Evolutionary conservation across 495 filamentous ascomycete genomes (phyloP), one percentile per base, ranked within the genome.

Genomic region (Aspergillus heteromorphus): DNA sequence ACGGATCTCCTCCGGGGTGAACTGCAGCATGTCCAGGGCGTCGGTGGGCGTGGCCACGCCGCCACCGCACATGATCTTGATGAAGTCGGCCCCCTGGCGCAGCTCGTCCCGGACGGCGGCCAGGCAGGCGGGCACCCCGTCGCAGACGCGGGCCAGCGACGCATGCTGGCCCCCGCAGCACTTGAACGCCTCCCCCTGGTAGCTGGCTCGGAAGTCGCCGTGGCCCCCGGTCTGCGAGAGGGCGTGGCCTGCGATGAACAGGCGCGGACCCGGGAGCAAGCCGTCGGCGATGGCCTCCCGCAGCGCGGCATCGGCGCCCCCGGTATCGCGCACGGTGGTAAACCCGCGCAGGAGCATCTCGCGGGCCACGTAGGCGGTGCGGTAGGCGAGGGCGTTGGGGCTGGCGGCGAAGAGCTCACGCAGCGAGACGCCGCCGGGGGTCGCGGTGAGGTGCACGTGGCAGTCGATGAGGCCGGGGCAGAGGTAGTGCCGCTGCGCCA

Each of bases 401-500:
- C 63, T 42, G 7, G 38, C 14, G 2, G 21, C n/a, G 3, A 34
- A 42, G 4, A 66, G 58, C 14, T 68, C 57, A 4, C 52, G 58
- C 23, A 73, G 48, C 11, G 54, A 54, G 34, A 56, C 51, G 23
- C 70, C 64, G n/a, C 77, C 74, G 0, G 77, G 75, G 0, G 68
- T 69, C 0, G 79, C 68, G 9, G 66, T 62, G 40, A 84, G 65
- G 47, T 84, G 82, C 6, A 83, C 79, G 54, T 84, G 82, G 58
- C 71, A 73, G 61, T 85, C 82, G n/a, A 83, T 81, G 2, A 85
- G 64, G 4, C 80, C 81, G 0, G 80, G 80, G 19, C 75, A 75
- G 0, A 83, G 43, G 50, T 75, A 83, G 38, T 72, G 73, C n/a
- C n/a, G n/a, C n/a, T n/a, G n/a, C n/a, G 14, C 73, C 74, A 0